Conservation (phyloP, 2,329 filamentous ascomycete species). For the Ceratocystis albifundus region DNA sequence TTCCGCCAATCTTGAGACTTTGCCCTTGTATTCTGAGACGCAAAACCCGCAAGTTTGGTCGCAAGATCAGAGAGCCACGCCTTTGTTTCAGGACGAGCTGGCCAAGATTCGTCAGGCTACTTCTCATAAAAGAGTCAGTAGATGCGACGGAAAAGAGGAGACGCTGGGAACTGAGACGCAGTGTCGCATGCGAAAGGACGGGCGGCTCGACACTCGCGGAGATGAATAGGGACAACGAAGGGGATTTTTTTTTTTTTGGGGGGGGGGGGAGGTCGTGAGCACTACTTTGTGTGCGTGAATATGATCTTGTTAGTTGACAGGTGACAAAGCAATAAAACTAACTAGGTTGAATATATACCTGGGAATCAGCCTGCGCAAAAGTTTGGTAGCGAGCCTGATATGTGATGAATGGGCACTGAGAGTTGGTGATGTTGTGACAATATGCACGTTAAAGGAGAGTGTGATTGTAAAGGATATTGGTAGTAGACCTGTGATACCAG, state of each 20-base stretch:
- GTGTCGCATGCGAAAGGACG: background rate
- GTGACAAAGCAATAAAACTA: background rate
- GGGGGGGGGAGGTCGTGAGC: too few species aligned
- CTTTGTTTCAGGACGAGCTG: constrained; percentile 9
- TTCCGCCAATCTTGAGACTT: background rate
- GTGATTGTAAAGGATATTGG: background rate
- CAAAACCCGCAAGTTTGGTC: background rate
- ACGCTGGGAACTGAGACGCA: background rate
- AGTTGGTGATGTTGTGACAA: background rate
- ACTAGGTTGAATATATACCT: background rate
- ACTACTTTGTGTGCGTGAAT: background rate
- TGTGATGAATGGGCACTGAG: background rate
- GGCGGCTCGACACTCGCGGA: background rate
- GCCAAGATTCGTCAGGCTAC: background rate
- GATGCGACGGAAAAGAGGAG: background rate
- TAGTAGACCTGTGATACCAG: background rate
- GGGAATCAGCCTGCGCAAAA: background rate
- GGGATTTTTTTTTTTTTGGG: too few species aligned
- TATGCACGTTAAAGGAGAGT: constrained; percentile 6
- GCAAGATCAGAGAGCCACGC: constrained; percentile 6
- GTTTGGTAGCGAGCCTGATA: background rate
- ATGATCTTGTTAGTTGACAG: constrained; percentile 9
- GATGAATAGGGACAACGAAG: background rate
- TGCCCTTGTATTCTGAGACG: background rate
- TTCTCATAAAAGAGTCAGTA: background rate